Conservation (phyloP, 495 filamentous ascomycete species). For the Cercophora sp. region DNA sequence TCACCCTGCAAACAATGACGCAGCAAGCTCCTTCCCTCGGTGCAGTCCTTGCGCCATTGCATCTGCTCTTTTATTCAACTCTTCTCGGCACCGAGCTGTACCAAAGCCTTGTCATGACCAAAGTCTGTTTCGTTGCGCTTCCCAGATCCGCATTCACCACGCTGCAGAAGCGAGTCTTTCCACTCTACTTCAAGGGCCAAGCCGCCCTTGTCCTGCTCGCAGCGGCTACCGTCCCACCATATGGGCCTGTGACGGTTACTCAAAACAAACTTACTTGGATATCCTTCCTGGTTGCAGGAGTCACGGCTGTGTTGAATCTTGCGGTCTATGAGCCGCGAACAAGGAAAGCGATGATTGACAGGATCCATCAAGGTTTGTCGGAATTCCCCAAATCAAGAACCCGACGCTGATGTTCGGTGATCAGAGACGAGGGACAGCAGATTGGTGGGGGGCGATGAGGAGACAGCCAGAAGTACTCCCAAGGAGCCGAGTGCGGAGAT, state of each 20-base stretch:
- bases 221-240: slow-evolving; percentile 42
- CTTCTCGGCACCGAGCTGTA: slow-evolving; percentile 52
- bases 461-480: neutral
- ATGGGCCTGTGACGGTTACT: slow-evolving; percentile 35
- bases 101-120: slow-evolving; percentile 52
- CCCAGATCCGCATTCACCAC: slow-evolving; percentile 47
- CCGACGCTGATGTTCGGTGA: neutral
- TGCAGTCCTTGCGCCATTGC: slow-evolving; percentile 20
- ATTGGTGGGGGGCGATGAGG: too few relatives aligned
- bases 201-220: slow-evolving; percentile 41
- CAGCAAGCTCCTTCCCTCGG: too few relatives aligned
- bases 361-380: slow-evolving; percentile 38
- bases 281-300: slow-evolving; percentile 36
- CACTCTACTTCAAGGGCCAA: slow-evolving; percentile 50
- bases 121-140: slow-evolving; percentile 43
- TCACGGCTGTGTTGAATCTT: slow-evolving; percentile 45
- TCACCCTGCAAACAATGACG: too few relatives aligned
- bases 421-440: slow-evolving; percentile 26
- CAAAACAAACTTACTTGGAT: slow-evolving; percentile 30
- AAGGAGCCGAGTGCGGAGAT: slow-evolving; percentile 31
- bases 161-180: slow-evolving; percentile 52
- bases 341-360: slow-evolving; percentile 39
- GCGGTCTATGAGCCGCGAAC: slow-evolving; percentile 47
- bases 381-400: too few relatives aligned
- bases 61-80: slow-evolving; percentile 50